Percentiles rank a stretch among this genome's conserved stretches.
Conservation (phyloP, 2,329 filamentous ascomycete genomes). For the Chaetomiaceae sp. region DNA sequence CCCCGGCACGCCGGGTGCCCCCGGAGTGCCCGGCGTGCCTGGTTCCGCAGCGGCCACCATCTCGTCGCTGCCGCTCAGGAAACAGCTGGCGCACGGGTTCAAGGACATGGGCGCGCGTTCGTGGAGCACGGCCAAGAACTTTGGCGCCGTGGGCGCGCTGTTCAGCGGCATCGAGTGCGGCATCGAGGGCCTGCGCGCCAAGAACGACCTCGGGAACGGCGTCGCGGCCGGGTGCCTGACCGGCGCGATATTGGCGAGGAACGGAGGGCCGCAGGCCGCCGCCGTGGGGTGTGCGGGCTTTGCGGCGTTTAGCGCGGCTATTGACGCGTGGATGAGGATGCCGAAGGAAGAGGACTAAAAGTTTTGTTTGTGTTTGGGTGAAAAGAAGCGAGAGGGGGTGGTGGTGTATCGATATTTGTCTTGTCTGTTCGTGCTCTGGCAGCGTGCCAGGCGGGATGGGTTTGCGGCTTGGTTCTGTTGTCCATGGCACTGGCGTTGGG, state of each 20-base stretch:
- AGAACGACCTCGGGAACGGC: slow-evolving; percentile 89
- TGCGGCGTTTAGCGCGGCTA: slow-evolving; percentile 85
- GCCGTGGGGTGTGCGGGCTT: slow-evolving; percentile 87
- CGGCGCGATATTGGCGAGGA: slow-evolving; percentile 79
- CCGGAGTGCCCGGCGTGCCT: slow-evolving; percentile 29
- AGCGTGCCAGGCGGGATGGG: slow-evolving; percentile 9
- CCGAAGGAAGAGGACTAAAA: slow-evolving; percentile 54
- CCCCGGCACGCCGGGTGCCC: slow-evolving; percentile 22
- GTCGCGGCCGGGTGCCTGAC: slow-evolving; percentile 85
- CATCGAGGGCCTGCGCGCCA: slow-evolving; percentile 86
- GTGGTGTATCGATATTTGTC: slow-evolving; percentile 9
- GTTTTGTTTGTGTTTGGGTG: background rate
- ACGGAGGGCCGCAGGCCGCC: slow-evolving; percentile 84
- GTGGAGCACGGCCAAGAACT: slow-evolving; percentile 84
- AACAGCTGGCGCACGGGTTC: slow-evolving; percentile 82
- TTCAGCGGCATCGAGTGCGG: slow-evolving; percentile 94
- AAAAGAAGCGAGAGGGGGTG: background rate
- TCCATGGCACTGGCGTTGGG: slow-evolving; percentile 30
- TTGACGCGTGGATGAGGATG: slow-evolving; percentile 86
- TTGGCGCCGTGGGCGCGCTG: slow-evolving; percentile 85
- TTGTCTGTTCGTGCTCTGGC: background rate
- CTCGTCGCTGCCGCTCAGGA: slow-evolving; percentile 66
- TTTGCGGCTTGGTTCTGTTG: slow-evolving; percentile 22
- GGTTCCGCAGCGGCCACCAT: slow-evolving; percentile 38
- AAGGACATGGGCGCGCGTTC: slow-evolving; percentile 90